phyloP scores from a whole-genome alignment of 2,329 filamentous ascomycete genomes.

The Phialophora expanda region DNA sequence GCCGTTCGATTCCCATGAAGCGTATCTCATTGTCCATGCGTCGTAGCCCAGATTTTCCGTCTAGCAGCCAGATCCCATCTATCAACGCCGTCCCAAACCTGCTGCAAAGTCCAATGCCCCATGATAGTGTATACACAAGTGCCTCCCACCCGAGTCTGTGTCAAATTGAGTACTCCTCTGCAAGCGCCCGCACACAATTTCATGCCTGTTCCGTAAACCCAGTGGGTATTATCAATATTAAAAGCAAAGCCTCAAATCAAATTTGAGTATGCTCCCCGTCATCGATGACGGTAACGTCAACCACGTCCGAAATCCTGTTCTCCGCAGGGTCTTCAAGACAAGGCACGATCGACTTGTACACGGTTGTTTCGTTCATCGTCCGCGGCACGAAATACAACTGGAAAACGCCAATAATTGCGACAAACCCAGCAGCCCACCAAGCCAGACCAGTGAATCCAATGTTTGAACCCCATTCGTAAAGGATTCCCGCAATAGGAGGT shows the following conservation, averaged over 20 bases:
- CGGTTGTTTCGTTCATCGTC: slow-evolving; percentile 51
- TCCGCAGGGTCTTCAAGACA: slow-evolving; percentile 38
- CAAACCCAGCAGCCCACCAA: slow-evolving; percentile 64
- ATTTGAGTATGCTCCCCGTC: slow-evolving; percentile 11
- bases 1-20: background rate
- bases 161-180: background rate
- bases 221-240: background rate
- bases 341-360: slow-evolving; percentile 45
- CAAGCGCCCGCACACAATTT: background rate
- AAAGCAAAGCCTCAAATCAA: background rate
- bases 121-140: background rate
- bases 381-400: slow-evolving; percentile 63
- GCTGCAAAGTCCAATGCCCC: background rate
- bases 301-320: slow-evolving; percentile 33
- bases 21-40: background rate
- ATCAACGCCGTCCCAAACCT: background rate
- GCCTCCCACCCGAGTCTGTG: background rate
- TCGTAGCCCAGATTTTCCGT: background rate
- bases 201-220: background rate
- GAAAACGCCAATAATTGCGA: slow-evolving; percentile 61
- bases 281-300: slow-evolving; percentile 37
- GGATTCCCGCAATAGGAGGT: slow-evolving; percentile 69
- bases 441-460: slow-evolving; percentile 65
- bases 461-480: slow-evolving; percentile 67
- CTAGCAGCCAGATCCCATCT: background rate